Evolutionary conservation across 2,329 filamentous ascomycete genomes (phyloP).

Genomic region (Fusarium clavum): DNA sequence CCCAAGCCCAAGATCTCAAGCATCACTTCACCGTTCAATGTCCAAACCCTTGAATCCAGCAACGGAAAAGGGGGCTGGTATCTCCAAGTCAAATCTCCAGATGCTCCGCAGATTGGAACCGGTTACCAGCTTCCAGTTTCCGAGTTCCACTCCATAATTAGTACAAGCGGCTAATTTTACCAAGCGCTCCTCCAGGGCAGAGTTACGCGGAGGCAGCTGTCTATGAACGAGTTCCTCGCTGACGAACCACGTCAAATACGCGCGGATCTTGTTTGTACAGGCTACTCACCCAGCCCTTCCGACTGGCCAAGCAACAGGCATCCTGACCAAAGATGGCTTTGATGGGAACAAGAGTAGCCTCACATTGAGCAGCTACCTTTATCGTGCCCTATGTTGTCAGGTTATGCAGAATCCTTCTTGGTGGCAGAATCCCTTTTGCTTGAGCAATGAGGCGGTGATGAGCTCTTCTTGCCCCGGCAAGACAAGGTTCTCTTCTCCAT

Average conservation of each 20-base stretch:
- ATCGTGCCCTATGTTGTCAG: slow-evolving; percentile 15
- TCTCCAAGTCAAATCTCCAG: slow-evolving; percentile 39
- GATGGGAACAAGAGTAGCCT: slow-evolving; percentile 13
- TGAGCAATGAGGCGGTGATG: slow-evolving; percentile 23
- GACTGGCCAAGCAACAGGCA: slow-evolving; percentile 42
- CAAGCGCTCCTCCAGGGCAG: slow-evolving; percentile 31
- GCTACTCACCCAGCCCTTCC: slow-evolving; percentile 35
- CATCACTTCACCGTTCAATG: background rate
- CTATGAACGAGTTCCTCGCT: slow-evolving; percentile 15
- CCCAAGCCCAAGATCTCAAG: background rate
- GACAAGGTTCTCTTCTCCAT: background rate
- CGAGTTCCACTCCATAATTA: slow-evolving; percentile 43
- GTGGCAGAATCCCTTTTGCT: slow-evolving; percentile 9
- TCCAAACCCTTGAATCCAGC: background rate
- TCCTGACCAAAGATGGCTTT: slow-evolving; percentile 7
- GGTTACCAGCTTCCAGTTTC: slow-evolving; percentile 39
- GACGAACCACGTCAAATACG: slow-evolving; percentile 26
- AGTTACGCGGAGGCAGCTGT: slow-evolving; percentile 33
- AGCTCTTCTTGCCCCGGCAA: slow-evolving; percentile 2
- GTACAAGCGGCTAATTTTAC: slow-evolving; percentile 33
- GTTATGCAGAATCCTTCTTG: slow-evolving; percentile 3
- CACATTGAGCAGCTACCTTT: slow-evolving; percentile 23
- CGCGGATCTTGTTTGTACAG: slow-evolving; percentile 32
- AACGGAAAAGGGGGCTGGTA: slow-evolving; percentile 41
- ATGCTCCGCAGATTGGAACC: slow-evolving; percentile 42